Evolutionary conservation across 805 yeast species (phyloP).

Genomic region (Candida argentea): DNA sequence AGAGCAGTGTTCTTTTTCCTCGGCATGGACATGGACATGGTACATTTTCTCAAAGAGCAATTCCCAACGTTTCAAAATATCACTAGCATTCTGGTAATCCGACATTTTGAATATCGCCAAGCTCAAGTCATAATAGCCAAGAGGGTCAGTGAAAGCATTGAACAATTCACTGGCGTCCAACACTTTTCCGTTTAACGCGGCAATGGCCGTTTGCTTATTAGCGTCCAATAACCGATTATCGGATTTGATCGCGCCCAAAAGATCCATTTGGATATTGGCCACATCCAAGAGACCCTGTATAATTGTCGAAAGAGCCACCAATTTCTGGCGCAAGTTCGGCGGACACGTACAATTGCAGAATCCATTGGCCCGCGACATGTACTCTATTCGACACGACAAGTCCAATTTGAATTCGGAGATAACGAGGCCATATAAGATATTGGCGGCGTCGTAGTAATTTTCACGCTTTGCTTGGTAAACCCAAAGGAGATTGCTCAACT

Average conservation of each 20-base stretch:
- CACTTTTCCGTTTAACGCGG: conserved; percentile 52
- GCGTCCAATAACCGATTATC: conserved; percentile 42
- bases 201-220: conserved; percentile 40
- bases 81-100: conserved; percentile 78
- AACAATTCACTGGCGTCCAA: conserved; percentile 68
- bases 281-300: conserved; percentile 79
- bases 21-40: conserved; percentile 19
- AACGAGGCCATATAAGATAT: conserved; percentile 57
- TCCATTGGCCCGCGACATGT: conserved; percentile 83
- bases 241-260: conserved; percentile 36
- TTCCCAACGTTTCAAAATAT: conserved; percentile 73
- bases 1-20: conserved; percentile 28
- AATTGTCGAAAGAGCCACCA: conserved; percentile 56
- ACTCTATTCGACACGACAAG: conserved; percentile 73
- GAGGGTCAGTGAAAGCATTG: conserved; percentile 79
- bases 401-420: conserved; percentile 60
- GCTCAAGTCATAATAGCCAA: conserved; percentile 79
- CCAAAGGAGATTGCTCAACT: conserved; percentile 80
- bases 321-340: conserved; percentile 64
- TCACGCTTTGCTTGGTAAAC: conserved; percentile 77
- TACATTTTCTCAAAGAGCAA: conserved; percentile 46
- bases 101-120: conserved; percentile 70
- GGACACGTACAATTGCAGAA: conserved; percentile 81
- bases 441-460: conserved; percentile 75
- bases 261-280: conserved; percentile 73